Percentiles rank a stretch among this genome's conserved stretches.
phyloP scores from a whole-genome alignment of 2,329 filamentous ascomycete genomes.

The Fusarium sp. region DNA sequence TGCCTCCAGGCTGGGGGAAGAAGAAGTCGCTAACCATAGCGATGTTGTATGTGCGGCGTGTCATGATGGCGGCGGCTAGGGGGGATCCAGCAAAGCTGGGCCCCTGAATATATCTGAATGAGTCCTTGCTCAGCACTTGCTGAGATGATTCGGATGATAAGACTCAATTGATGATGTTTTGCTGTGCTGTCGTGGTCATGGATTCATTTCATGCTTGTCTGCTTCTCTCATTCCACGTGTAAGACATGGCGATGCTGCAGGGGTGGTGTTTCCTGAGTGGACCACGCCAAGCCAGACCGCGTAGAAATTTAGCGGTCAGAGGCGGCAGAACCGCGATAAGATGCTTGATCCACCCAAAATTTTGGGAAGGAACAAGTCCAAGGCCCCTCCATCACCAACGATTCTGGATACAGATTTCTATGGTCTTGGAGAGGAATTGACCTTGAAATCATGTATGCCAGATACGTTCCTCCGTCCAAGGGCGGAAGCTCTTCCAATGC shows the following conservation, averaged over 20 bases:
- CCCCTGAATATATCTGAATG: background rate
- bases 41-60: constrained; percentile 69
- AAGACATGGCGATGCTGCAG: constrained; percentile 21
- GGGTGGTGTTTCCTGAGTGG: constrained; percentile 21
- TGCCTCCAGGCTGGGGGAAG: constrained; percentile 94
- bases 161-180: background rate
- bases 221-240: constrained; percentile 34
- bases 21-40: constrained; percentile 99
- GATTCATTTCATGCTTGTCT: constrained; percentile 24
- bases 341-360: constrained; percentile 45
- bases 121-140: constrained; percentile 15
- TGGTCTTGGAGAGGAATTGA: constrained; percentile 28
- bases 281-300: constrained; percentile 22
- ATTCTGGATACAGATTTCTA: constrained; percentile 10
- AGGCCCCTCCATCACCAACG: constrained; percentile 27
- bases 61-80: constrained; percentile 51
- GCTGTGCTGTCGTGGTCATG: background rate
- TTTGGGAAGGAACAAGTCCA: constrained; percentile 40
- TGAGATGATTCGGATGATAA: background rate
- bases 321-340: constrained; percentile 52
- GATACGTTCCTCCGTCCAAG: constrained; percentile 53
- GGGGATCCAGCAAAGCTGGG: constrained; percentile 29
- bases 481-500: constrained; percentile 7
- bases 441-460: constrained; percentile 50
- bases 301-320: constrained; percentile 48